A percentile compares a stretch with the other conserved stretches of the same genome.
phyloP scores from a whole-genome alignment of 1,139 yeast genomes.

The Saccharomyces hybrid region DNA sequence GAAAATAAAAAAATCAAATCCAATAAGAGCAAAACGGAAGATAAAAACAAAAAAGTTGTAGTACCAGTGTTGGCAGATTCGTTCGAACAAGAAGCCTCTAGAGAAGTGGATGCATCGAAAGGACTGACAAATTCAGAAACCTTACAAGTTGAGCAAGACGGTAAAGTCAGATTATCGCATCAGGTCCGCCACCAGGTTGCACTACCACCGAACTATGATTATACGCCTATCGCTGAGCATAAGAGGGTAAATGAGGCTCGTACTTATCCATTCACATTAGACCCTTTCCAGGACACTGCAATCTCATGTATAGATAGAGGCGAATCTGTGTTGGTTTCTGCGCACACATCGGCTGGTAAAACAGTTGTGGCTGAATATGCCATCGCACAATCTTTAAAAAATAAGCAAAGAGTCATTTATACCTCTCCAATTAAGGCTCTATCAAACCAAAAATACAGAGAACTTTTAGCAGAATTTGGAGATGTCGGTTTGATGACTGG shows the following conservation, averaged over 20 bases:
- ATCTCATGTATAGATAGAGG: slow-evolving; percentile 88
- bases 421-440: slow-evolving; percentile 97
- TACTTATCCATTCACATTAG: slow-evolving; percentile 82
- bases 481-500: slow-evolving; percentile 98
- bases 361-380: slow-evolving; percentile 99
- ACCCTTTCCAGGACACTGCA: slow-evolving; percentile 95
- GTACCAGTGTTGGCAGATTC: slow-evolving; percentile 79
- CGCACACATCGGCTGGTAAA: slow-evolving; percentile 98
- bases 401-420: slow-evolving; percentile 89
- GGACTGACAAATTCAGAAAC: slow-evolving; percentile 45
- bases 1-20: slow-evolving; percentile 19
- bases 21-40: slow-evolving; percentile 32
- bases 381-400: slow-evolving; percentile 85
- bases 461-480: slow-evolving; percentile 81
- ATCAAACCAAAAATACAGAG: slow-evolving; percentile 94
- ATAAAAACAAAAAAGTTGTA: slow-evolving; percentile 31
- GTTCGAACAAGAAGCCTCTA: slow-evolving; percentile 82
- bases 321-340: slow-evolving; percentile 95
- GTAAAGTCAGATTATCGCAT: slow-evolving; percentile 69
- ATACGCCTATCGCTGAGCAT: slow-evolving; percentile 82
- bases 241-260: slow-evolving; percentile 68
- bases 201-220: slow-evolving; percentile 83
- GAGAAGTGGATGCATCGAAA: slow-evolving; percentile 74
- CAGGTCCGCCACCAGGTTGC: slow-evolving; percentile 98
- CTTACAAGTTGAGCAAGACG: slow-evolving; percentile 34